Conservation (phyloP, 2,329 filamentous ascomycete species). For the Aspergillus thermomutatus region DNA sequence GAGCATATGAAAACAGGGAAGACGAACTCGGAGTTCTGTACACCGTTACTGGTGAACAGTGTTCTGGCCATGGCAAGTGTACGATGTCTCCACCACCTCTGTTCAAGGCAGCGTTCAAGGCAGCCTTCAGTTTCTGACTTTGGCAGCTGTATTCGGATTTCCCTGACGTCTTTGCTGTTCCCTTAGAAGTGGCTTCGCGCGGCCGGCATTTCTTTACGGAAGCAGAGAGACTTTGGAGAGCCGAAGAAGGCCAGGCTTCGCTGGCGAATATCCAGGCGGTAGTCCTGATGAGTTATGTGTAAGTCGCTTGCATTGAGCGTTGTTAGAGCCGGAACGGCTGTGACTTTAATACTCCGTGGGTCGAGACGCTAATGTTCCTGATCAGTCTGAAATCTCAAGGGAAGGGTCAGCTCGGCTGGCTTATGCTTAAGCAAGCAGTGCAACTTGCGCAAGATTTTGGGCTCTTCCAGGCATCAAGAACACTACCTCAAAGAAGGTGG, state of each 20-base stretch:
- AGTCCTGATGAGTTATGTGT: conserved; percentile 31
- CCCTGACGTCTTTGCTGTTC: conserved; percentile 26
- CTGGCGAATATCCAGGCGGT: conserved; percentile 37
- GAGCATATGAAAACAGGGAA: conserved; percentile 44
- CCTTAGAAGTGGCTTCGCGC: conserved; percentile 26
- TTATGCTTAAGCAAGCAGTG: conserved; percentile 30
- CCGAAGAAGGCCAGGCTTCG: conserved; percentile 31
- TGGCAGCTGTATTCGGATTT: conserved; percentile 36
- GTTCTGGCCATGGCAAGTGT: conserved; percentile 62
- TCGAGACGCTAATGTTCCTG: conserved; percentile 13
- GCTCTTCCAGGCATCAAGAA: conserved; percentile 20
- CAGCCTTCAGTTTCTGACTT: conserved; percentile 8
- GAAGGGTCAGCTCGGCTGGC: conserved; percentile 25
- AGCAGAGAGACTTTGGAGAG: conserved; percentile 34
- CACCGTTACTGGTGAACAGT: conserved; percentile 78
- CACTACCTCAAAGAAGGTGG: conserved; percentile 4
- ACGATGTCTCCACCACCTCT: conserved; percentile 11
- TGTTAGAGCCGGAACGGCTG: not conserved
- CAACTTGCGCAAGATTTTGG: conserved; percentile 31
- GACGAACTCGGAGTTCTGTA: conserved; percentile 68
- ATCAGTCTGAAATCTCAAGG: conserved; percentile 27
- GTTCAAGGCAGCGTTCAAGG: not conserved
- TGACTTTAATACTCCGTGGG: not conserved
- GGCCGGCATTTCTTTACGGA: conserved; percentile 35
- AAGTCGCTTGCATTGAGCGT: conserved; percentile 12